Conservation (phyloP, 2,329 filamentous ascomycete genomes). For the Botryotinia globosa region DNA sequence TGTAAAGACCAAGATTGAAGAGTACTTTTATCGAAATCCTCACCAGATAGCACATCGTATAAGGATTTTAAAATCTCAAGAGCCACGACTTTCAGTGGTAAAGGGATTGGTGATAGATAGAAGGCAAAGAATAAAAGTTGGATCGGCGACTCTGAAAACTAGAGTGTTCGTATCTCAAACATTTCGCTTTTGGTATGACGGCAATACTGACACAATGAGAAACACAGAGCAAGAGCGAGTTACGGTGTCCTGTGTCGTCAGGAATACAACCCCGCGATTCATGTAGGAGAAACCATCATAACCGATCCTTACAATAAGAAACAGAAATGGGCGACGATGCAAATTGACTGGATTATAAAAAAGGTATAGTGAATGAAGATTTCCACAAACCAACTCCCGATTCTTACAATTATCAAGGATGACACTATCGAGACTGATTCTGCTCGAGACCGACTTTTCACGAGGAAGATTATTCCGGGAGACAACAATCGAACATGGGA, state of each 20-base stretch:
- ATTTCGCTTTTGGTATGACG: background rate
- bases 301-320: conserved; percentile 40
- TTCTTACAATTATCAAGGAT: conserved; percentile 36
- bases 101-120: conserved; percentile 52
- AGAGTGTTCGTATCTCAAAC: conserved; percentile 33
- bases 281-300: conserved; percentile 41
- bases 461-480: conserved; percentile 38
- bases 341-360: conserved; percentile 45
- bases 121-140: conserved; percentile 46
- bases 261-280: conserved; percentile 40
- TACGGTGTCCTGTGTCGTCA: conserved; percentile 44
- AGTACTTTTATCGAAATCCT: conserved; percentile 38
- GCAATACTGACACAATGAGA: background rate
- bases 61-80: conserved; percentile 46
- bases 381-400: background rate
- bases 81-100: conserved; percentile 54
- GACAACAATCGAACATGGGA: conserved; percentile 42
- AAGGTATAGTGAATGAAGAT: conserved; percentile 34
- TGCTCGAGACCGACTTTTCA: conserved; percentile 33
- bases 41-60: conserved; percentile 42
- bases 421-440: conserved; percentile 42
- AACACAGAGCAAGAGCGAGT: conserved; percentile 41
- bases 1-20: conserved; percentile 44
- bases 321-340: conserved; percentile 41
- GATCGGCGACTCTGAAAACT: conserved; percentile 44